These are phyloP conservation scores for Coemansia sp. DNA, from an alignment of 192 early-diverging fungal species.

Conservation along the genomic window DNA sequence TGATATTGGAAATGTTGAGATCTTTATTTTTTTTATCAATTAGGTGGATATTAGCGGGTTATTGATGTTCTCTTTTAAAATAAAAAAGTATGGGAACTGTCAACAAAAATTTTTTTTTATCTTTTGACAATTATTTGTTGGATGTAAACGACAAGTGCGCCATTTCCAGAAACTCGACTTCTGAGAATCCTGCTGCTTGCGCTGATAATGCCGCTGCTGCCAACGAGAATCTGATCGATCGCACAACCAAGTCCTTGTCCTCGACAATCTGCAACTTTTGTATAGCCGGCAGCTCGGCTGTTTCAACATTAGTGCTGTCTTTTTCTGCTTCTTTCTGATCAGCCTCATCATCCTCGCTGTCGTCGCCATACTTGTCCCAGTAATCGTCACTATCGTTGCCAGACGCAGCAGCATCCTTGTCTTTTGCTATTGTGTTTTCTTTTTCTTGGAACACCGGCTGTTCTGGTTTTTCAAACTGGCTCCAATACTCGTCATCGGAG, in stretches of 20 bases:
- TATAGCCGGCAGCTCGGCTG: too few relatives aligned
- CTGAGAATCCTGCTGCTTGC: slow-evolving; percentile 15
- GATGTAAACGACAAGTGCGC: slow-evolving; percentile 3
- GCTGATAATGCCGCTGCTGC: slow-evolving; percentile 25
- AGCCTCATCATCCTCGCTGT: background rate
- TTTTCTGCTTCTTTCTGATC: background rate
- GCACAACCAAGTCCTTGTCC: background rate
- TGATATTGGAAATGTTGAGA: background rate
- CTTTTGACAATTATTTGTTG: background rate
- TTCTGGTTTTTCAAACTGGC: background rate
- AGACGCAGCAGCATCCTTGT: background rate
- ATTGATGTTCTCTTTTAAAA: too few relatives aligned
- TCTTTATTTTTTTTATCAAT: too few relatives aligned
- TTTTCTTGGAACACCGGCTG: background rate
- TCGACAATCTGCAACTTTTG: background rate
- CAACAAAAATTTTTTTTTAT: background rate
- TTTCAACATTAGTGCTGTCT: too few relatives aligned
- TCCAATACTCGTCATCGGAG: background rate
- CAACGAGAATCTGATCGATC: slow-evolving; percentile 20
- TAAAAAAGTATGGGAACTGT: background rate
- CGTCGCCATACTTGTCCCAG: slow-evolving; percentile 12
- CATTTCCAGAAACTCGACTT: slow-evolving; percentile 27
- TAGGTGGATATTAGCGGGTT: too few relatives aligned
- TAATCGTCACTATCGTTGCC: slow-evolving; percentile 4
- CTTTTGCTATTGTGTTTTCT: background rate